Evolutionary conservation across 23 red algal genomes (phyloP).

Genomic region (Gracilaria gracilis): DNA sequence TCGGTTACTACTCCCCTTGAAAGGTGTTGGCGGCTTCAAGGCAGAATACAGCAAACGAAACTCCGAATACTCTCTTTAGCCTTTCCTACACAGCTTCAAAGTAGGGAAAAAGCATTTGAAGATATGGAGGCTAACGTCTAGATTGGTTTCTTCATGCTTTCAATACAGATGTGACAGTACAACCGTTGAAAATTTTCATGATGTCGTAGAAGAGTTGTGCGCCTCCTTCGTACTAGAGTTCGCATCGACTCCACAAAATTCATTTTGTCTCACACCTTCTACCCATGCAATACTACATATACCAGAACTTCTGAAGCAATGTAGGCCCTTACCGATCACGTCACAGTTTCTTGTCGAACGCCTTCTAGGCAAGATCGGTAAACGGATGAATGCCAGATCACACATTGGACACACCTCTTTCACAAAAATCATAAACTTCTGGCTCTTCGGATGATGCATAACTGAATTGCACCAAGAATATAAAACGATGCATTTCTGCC

Average conservation of each 20-base stretch:
- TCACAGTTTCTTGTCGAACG: constrained; percentile 32
- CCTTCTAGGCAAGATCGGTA: constrained; percentile 1
- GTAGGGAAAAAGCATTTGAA: not conserved
- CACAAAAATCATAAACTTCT: constrained; percentile 8
- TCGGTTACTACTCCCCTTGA: not conserved
- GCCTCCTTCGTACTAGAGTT: not conserved
- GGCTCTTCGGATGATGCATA: not conserved
- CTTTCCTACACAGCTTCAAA: not conserved
- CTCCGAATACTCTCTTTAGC: not conserved
- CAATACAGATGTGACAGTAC: not conserved
- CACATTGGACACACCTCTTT: not conserved
- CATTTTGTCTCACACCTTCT: constrained; percentile 19
- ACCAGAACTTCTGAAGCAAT: constrained; percentile 3
- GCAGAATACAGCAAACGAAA: not conserved
- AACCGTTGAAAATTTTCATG: not conserved
- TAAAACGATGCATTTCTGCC: too few species aligned
- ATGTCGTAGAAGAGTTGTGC: not conserved
- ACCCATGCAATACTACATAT: constrained; percentile 12
- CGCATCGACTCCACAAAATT: too few species aligned
- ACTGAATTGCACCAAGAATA: not conserved
- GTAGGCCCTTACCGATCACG: not conserved
- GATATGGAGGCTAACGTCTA: not conserved
- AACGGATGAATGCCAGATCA: not conserved
- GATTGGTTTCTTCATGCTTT: not conserved
- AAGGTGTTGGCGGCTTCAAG: not conserved